Conservation (phyloP, 2,329 filamentous ascomycete species). For the Stachybotrys chartarum region DNA sequence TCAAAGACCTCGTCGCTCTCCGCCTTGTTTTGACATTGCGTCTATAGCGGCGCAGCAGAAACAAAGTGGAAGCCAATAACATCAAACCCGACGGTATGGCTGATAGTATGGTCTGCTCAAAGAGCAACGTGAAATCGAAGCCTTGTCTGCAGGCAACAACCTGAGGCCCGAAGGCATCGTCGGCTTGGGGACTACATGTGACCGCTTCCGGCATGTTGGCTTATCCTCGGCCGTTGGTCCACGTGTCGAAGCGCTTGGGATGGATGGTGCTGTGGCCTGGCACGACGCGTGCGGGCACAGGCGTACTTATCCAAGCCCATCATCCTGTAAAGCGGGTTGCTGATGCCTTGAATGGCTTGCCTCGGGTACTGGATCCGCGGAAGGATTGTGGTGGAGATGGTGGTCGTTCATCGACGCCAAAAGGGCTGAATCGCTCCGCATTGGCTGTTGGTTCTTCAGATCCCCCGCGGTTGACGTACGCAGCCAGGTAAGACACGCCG, state of each 20-base stretch:
- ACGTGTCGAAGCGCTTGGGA: background rate
- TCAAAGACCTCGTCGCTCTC: background rate
- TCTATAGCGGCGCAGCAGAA: background rate
- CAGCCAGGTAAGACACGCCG: too few species aligned
- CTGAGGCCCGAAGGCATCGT: slow-evolving; percentile 30
- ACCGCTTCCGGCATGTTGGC: background rate
- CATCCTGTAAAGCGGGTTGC: too few species aligned
- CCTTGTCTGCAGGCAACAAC: slow-evolving; percentile 33
- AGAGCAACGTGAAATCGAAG: slow-evolving; percentile 39
- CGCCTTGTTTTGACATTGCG: background rate
- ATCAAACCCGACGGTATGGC: slow-evolving; percentile 29
- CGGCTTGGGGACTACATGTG: slow-evolving; percentile 5
- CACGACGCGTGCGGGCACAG: too few species aligned
- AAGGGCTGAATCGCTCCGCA: too few species aligned
- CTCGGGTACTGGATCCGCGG: too few species aligned
- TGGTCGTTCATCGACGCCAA: too few species aligned
- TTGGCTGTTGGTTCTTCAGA: too few species aligned
- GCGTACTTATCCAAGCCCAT: too few species aligned
- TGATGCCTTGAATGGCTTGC: too few species aligned
- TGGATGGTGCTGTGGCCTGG: too few species aligned
- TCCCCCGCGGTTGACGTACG: too few species aligned
- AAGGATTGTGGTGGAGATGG: too few species aligned
- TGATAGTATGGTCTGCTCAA: slow-evolving; percentile 34
- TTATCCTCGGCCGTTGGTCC: background rate
- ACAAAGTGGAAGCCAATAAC: background rate